Evolutionary conservation across 2,329 filamentous ascomycete genomes (phyloP), one percentile per base, ranked within the genome.

Genomic region (Ophidiomyces ophidiicola): DNA sequence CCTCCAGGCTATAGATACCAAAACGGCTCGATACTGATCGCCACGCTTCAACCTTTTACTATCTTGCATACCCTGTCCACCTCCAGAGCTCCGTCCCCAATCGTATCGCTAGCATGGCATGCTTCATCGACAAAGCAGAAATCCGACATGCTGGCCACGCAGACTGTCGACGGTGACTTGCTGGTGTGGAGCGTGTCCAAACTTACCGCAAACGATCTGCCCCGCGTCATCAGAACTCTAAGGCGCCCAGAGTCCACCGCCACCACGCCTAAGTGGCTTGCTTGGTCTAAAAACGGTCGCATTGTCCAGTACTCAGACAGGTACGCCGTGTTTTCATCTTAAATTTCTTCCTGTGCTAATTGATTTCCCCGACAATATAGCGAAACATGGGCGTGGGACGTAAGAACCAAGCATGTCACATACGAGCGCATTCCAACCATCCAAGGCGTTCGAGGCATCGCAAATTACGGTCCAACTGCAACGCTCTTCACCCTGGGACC

Each of bases 161-260:
- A 96, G 61, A 90, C 85, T 3, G 74, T 81, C 36, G 87, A 94
- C 55, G 88, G 90, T 14, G 88, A 98, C 55, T 67, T 98, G 32
- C 75, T 87, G 50, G 87, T 98, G 14, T 98, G 90, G 90, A 98
- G 90, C 54, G 82, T 98, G 39, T 77, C 88, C 14, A 98, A 96
- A 61, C 74, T 44, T 67, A 80, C 57, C 70, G 78, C 57, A 61
- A 72, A 51, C 33, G 82, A 94, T 49, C 71, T 80, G 12, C 87
- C 87, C 24, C 88, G 87, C 53, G 82, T 94, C 5, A 92, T 96
- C 44, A 74, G 90, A 46, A 79, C 92, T 19, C 66, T 98, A 34
- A 88, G 84, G 58, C 73, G 82, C 51, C 78, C 78, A 5, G 86
- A 94, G 45, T 78, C 78, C 48, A 78, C 73, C 48, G 66, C 76